Base-by-base conservation (phyloP, 305 asterid species). In the Monarda citriodora region DNA sequence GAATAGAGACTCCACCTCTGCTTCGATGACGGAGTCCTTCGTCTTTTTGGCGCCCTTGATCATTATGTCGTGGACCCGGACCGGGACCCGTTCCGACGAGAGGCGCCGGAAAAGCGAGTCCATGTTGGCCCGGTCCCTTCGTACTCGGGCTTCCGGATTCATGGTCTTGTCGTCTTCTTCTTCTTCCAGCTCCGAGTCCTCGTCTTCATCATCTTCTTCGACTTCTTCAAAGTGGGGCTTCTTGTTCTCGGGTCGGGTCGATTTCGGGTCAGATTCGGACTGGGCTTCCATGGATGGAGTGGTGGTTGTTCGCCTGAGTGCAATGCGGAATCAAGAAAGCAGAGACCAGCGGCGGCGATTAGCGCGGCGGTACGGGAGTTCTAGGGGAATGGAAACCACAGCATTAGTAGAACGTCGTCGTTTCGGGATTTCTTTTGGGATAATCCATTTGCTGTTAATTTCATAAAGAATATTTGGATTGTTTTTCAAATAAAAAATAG, bases 1-100 rank as follows among this genome's bases (percentile, higher is more conserved):
- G 46, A 94, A 75, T 40, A 86, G 67, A 58, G 54, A 80, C 55
- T 79, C 95, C 41, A 87, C 72, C 75, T 82, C 90, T 45, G 91
- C 68, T 77, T 87, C 95, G 53, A 95, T 85, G 29, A 95, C 44
- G 0, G 70, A 66, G n/a, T 88, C 97, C 74, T 85, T 88, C 14
- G 99, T 88, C 82, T 79, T 91, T 14, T 68, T 66, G 72, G 87
- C 91, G 12, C 99, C 99, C 81, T 85, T 83, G 60, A 95, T 89
- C 73, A 87, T 64, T 67, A 95, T 77, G 65, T 95, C 95, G 69
- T 95, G 99, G 52, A 95, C 98, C 44, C 91, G 81, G 40, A 85
- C 74, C 3, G 94, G 85, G 6, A 95, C 83, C 66, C 78, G 78
- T 74, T 85, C 96, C 34, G 83, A 60, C 9, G 90, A 64, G 41